Percentiles rank a stretch among this genome's conserved stretches.
Evolutionary conservation across 495 filamentous ascomycete genomes (phyloP).

Genomic region (Coniosporium apollinis): DNA sequence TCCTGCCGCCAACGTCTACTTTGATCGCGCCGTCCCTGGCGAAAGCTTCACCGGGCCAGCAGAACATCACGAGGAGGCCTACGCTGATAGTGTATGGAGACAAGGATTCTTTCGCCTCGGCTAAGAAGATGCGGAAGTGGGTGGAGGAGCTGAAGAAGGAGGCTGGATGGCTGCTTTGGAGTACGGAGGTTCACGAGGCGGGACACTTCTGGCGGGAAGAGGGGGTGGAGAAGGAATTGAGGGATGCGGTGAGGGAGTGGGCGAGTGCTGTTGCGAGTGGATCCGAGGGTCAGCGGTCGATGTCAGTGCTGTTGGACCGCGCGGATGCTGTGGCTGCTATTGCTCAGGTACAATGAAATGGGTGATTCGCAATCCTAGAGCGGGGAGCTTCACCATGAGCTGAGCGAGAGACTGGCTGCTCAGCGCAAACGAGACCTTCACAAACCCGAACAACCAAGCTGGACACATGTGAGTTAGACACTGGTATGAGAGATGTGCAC

Average conservation of each 20-base stretch:
- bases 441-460: no score
- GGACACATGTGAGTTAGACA: no score
- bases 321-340: no score
- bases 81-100: constrained; percentile 68
- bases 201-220: constrained; percentile 75
- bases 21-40: constrained; percentile 29
- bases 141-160: constrained; percentile 33
- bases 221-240: constrained; percentile 39
- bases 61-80: constrained; percentile 25
- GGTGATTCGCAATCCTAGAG: no score
- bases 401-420: no score
- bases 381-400: no score
- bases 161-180: constrained; percentile 27
- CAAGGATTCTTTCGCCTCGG: constrained; percentile 58
- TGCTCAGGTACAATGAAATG: no score
- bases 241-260: constrained; percentile 29
- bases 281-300: neutral
- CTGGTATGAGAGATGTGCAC: no score
- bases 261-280: constrained; percentile 6
- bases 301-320: no score
- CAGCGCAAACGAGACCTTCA: no score
- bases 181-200: constrained; percentile 45
- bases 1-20: constrained; percentile 47
- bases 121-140: constrained; percentile 54
- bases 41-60: constrained; percentile 4